Evolutionary conservation across 257 asterid species (phyloP).

Genomic region (Solanum appendiculatum): DNA sequence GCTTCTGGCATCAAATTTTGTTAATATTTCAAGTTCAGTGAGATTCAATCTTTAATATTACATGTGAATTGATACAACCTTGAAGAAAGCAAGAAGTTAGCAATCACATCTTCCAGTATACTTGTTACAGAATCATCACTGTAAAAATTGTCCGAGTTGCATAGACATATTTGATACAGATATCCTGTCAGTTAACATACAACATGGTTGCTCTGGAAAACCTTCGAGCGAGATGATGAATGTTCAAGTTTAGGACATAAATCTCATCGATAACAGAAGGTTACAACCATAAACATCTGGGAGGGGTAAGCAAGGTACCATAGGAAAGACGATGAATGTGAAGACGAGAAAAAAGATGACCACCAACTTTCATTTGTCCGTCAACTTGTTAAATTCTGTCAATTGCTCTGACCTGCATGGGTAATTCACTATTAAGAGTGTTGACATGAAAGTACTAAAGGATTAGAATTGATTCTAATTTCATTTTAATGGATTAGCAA

Average conservation of each 20-base stretch:
- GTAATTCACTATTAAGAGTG: not conserved
- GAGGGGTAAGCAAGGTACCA: not conserved
- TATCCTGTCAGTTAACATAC: not conserved
- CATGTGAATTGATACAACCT: not conserved
- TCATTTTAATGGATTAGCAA: not conserved
- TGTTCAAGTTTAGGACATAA: not conserved
- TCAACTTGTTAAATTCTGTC: constrained; percentile 27
- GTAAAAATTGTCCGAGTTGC: not conserved
- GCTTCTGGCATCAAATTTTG: not conserved
- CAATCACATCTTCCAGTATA: too few relatives aligned
- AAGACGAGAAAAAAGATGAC: not conserved
- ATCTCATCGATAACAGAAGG: not conserved
- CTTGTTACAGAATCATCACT: too few relatives aligned
- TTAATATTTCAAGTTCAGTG: not conserved
- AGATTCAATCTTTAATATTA: not conserved
- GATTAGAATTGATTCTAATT: not conserved
- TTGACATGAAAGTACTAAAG: not conserved
- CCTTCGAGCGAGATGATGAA: not conserved
- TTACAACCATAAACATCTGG: not conserved
- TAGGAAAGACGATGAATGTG: not conserved
- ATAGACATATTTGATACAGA: not conserved
- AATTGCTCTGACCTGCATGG: constrained; percentile 48
- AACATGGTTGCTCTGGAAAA: not conserved
- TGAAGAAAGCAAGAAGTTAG: too few relatives aligned
- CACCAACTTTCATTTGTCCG: constrained; percentile 26